Evolutionary conservation across 192 early-diverging fungal genomes (phyloP).

Genomic region (Linnemannia zychae): DNA sequence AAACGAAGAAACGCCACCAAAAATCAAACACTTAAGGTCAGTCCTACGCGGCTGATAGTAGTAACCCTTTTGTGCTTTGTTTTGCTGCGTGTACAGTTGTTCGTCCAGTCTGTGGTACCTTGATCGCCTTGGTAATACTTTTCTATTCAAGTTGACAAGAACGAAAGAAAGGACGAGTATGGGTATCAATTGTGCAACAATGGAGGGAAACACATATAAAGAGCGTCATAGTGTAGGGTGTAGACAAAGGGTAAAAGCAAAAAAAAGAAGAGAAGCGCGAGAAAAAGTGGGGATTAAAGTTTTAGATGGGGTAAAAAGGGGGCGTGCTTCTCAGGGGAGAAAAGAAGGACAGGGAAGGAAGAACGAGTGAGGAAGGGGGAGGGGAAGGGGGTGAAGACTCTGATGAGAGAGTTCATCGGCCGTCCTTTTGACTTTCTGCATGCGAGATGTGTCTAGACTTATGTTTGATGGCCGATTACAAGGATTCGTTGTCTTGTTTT

Average conservation of each 20-base stretch:
- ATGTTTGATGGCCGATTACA: no score
- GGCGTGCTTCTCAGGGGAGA: background rate
- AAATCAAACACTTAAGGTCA: background rate
- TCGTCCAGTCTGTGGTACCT: conserved; percentile 21
- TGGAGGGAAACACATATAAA: background rate
- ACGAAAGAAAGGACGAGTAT: background rate
- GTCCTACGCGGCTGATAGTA: background rate
- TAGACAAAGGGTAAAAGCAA: background rate
- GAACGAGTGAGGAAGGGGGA: no score
- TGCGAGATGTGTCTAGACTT: no score
- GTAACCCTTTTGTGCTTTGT: no score
- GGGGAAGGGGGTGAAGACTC: no score
- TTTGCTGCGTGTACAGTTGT: no score
- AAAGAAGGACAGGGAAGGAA: no score
- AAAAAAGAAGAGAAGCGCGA: background rate
- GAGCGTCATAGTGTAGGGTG: background rate
- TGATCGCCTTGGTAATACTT: conserved; percentile 35
- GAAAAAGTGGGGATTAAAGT: conserved; percentile 3
- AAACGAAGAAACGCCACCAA: background rate
- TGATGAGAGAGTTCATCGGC: no score
- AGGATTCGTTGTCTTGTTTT: no score
- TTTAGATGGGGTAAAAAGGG: background rate
- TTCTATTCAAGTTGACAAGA: conserved; percentile 10
- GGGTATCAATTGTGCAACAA: background rate
- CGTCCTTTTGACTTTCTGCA: no score